Evolutionary conservation across 2,329 filamentous ascomycete species (phyloP), one percentile per base, ranked within the genome.

Genomic region (Aspergillus clavatus): DNA sequence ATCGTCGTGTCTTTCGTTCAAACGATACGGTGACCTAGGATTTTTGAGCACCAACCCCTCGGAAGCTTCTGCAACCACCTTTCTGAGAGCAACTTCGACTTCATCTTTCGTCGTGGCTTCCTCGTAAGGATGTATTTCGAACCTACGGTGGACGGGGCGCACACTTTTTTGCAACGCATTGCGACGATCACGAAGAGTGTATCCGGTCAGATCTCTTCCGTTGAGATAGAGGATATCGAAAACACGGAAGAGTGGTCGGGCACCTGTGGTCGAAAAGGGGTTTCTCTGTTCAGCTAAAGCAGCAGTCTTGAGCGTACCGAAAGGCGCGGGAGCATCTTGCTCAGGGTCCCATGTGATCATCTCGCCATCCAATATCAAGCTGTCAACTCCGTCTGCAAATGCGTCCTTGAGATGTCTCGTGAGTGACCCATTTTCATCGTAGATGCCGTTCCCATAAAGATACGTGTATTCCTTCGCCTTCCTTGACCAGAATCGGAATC

Each of bases 301-400:
- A 0, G 90, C 91, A 1, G 89, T 91, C 69, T 98, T 98, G 39
- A 98, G 76, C 0, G 88, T 94, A 6, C 93, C 93, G 64, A 98
- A 98, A 0, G 86, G 82, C 12, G 95, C 85, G 42, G 93, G 86
- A 44, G 86, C 86, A 69, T 95, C 86, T 40, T 86, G 76, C 36
- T 84, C 81, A 49, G 89, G 87, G 61, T 97, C 89, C 93, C 93
- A 98, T 0, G 90, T 95, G 46, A 98, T 89, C 93, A 98, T 98
- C 65, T 98, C 93, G 7, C 93, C 93, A 58, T 98, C 93, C 0
- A 98, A 76, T 40, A 98, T 95, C 53, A 95, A 77, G 60, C 87
- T 96, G 12, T 84, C 77, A 0, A 97, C 89, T 1, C 84, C 83
- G 1, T 81, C 72, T 2, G 82, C 75, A 63, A 98, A 97, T 0